Conservation (phyloP, 768 basidiomycete species). For the Dioszegia hungarica region DNA sequence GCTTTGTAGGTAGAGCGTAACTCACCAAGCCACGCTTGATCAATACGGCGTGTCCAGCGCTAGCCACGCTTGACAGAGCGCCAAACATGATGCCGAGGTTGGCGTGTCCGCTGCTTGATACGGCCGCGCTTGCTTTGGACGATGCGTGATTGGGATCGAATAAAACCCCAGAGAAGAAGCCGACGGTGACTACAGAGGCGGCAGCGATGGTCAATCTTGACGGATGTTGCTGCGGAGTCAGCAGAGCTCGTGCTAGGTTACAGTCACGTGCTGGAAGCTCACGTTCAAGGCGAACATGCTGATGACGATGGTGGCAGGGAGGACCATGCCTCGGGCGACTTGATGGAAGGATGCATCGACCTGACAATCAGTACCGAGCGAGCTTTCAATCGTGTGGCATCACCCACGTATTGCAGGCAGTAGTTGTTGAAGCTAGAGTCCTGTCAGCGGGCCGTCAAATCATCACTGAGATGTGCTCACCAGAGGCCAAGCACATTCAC, state of each 20-base stretch:
- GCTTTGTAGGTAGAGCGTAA: neutral
- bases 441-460: neutral
- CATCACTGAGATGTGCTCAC: constrained; percentile 50
- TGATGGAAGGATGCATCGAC: constrained; percentile 52
- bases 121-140: constrained; percentile 21
- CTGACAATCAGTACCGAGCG: neutral
- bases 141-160: constrained; percentile 55
- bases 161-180: constrained; percentile 88
- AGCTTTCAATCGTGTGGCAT: constrained; percentile 70
- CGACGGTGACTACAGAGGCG: constrained; percentile 75
- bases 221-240: constrained; percentile 52
- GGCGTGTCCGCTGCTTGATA: constrained; percentile 11
- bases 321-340: constrained; percentile 86
- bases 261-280: constrained; percentile 23
- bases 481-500: constrained; percentile 79
- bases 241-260: neutral
- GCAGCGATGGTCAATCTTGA: constrained; percentile 68
- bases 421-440: constrained; percentile 72
- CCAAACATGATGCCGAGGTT: constrained; percentile 71
- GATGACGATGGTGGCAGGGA: constrained; percentile 88
- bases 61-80: constrained; percentile 76
- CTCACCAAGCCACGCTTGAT: constrained; percentile 73
- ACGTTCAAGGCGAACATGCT: constrained; percentile 72
- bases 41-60: constrained; percentile 84
- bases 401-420: constrained; percentile 87